Base-by-base conservation (phyloP, 2,329 filamentous ascomycete species). In the Cryphonectria carpinicola region DNA sequence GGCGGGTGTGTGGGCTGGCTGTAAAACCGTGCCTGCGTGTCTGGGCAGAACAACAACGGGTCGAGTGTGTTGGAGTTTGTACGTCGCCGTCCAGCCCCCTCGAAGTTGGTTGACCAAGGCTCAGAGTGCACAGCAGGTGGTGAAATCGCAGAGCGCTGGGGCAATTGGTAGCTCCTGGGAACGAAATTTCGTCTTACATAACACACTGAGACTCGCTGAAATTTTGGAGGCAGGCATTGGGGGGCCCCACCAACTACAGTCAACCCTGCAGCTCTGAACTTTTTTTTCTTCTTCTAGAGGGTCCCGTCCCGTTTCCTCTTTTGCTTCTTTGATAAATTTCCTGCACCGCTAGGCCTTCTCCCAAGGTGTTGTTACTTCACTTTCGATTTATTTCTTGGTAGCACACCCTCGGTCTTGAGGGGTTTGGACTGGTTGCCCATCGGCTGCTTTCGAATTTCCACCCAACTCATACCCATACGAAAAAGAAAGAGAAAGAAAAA, bases 351-450 rank as follows among this genome's bases (percentile, higher is more conserved):
- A 67, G 70, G 73, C 70, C 74, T 74, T 77, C 76, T 68, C 64
- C 69, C 74, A 71, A 46, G 22, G 41, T 70, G 61, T 65, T 43
- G 68, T 41, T 17, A 71, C 66, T 74, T 79, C 84, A 72, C 28
- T n/a, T 37, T n/a, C 19, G 3, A 1, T 39, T 41, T 14, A n/a
- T 17, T 7, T 28, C 37, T 32, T 11, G 2, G 56, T 25, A 61
- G 6, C n/a, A 43, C 8, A n/a, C 8, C 43, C 35, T 11, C 49
- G 54, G 54, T 49, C 52, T 61, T 8, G n/a, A 69, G 43, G 56
- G 54, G 25, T 39, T 56, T 60, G 66, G 56, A 69, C 17, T n/a
- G 22, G 39, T 46, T 14, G 17, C 28, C 2, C 4, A 37, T 32
- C 41, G 39, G n/a, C 35, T 64, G 32, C 25, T 17, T 58, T 32